Evolutionary conservation across 2,329 filamentous ascomycete species (phyloP).

Genomic region (Fusarium tupiense): DNA sequence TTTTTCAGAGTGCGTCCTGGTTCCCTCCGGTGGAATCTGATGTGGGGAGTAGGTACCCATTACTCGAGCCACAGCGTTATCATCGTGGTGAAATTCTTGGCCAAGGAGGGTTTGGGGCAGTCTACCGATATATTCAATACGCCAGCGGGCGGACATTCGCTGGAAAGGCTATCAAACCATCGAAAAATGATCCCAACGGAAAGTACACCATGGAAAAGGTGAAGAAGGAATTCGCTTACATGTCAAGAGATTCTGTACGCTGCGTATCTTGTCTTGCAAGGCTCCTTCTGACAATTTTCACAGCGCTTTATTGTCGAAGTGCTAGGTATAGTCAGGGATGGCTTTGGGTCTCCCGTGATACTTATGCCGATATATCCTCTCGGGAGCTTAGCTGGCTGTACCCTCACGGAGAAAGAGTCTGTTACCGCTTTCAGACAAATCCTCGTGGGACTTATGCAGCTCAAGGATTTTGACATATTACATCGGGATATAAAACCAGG

Average conservation of each 20-base stretch:
- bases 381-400: not conserved
- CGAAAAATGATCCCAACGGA: not conserved
- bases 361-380: not conserved
- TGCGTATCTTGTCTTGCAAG: too few relatives aligned
- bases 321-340: not conserved
- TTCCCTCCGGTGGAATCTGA: not conserved
- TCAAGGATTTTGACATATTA: not conserved
- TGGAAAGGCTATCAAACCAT: not conserved
- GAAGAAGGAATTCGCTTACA: not conserved
- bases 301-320: not conserved
- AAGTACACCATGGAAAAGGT: not conserved
- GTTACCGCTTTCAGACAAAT: not conserved
- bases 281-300: not conserved
- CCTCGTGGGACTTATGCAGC: not conserved
- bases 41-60: not conserved
- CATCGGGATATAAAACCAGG: not conserved
- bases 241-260: not conserved
- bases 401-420: not conserved
- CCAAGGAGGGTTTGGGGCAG: not conserved
- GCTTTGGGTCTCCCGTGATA: not conserved
- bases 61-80: not conserved
- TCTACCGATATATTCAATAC: not conserved
- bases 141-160: not conserved
- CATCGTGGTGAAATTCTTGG: not conserved
- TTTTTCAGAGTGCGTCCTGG: not conserved